phyloP scores from a whole-genome alignment of 2,329 filamentous ascomycete species.

The Fusarium neocosmosporiellum region DNA sequence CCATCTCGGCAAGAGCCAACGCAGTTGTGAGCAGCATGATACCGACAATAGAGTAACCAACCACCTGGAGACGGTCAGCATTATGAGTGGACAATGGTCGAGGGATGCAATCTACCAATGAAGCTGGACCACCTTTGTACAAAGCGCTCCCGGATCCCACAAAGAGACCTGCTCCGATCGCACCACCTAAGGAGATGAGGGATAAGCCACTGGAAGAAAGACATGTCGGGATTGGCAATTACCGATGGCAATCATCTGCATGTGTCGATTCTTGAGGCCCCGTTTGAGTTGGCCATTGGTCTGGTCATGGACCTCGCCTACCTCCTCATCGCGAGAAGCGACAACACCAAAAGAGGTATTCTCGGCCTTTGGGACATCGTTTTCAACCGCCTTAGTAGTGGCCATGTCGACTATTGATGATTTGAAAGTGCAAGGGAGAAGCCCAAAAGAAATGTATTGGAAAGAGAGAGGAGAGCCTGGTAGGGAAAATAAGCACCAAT shows the following conservation, averaged over 20 bases:
- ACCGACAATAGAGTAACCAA: not conserved
- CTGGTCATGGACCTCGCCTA: not conserved
- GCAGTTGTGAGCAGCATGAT: not conserved
- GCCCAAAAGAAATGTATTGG: too few species aligned
- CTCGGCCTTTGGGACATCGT: not conserved
- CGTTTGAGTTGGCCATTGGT: not conserved
- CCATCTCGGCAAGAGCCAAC: not conserved
- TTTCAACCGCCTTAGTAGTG: not conserved
- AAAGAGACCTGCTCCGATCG: conserved; percentile 70
- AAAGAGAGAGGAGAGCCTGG: too few species aligned
- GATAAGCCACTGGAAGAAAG: not conserved
- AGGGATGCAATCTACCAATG: conserved; percentile 6
- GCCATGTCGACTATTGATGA: not conserved
- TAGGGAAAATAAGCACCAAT: too few species aligned
- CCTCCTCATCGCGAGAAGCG: not conserved
- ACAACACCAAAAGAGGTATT: not conserved
- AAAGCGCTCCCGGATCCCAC: conserved; percentile 66
- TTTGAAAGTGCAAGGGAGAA: too few species aligned
- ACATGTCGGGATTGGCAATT: not conserved
- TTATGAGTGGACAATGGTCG: not conserved
- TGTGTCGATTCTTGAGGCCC: not conserved
- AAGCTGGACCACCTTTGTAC: conserved; percentile 57
- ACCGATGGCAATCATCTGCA: not conserved
- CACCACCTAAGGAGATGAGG: conserved; percentile 35
- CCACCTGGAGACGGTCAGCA: not conserved